phyloP scores from a whole-genome alignment of 2,329 filamentous ascomycete genomes.

The Apiospora marii region DNA sequence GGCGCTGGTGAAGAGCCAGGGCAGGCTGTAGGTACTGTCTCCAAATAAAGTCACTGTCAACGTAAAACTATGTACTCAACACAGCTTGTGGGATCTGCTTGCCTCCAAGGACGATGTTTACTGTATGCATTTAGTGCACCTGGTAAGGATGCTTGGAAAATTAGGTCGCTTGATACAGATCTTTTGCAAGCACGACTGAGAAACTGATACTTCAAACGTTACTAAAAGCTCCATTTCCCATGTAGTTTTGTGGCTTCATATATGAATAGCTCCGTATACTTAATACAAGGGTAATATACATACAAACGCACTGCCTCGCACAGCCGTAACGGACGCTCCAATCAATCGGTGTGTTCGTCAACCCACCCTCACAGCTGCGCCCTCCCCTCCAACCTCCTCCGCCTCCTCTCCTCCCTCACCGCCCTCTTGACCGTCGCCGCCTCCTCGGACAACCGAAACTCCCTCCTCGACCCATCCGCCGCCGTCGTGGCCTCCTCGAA shows the following conservation, averaged over 20 bases:
- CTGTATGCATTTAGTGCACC: no score
- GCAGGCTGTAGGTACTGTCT: no score
- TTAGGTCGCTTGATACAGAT: no score
- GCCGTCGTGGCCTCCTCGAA: constrained; percentile 63
- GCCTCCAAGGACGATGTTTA: no score
- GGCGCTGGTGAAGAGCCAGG: no score
- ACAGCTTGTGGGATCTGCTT: no score
- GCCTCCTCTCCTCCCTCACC: constrained; percentile 55
- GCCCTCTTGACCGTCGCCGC: constrained; percentile 51
- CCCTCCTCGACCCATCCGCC: constrained; percentile 43
- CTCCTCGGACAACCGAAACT: constrained; percentile 57
- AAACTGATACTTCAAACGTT: not conserved
- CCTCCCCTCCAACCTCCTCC: constrained; percentile 58
- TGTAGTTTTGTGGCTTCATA: not conserved
- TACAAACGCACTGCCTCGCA: not conserved
- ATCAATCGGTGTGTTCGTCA: not conserved
- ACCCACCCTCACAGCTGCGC: constrained; percentile 54
- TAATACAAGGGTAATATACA: not conserved
- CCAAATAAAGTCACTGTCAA: no score
- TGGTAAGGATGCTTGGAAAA: no score
- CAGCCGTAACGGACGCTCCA: not conserved
- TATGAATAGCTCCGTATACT: not conserved
- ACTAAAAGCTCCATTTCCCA: not conserved
- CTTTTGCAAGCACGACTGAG: no score
- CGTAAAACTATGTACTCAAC: no score